Base-by-base conservation (phyloP, 768 basidiomycete genomes). In the Leccinum arenicola region DNA sequence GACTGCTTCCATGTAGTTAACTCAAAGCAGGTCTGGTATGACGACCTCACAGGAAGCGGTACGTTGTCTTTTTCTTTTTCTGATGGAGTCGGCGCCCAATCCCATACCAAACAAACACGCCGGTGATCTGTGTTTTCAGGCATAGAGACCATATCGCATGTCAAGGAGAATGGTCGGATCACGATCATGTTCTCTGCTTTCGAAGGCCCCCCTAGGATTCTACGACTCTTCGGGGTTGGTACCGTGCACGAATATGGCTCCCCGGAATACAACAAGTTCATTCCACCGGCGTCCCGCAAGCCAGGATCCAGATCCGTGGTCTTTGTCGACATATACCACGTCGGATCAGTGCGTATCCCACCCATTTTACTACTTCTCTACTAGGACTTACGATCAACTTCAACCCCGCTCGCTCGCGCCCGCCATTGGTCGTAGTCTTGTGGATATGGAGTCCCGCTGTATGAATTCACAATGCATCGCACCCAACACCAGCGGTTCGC, bases 41-140 rank as follows among this genome's bases (percentile, higher is more conserved):
- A 90, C 63, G 88, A 90, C 68, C 74, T 88, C 35, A 80, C 81
- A 7, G 88, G 88, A 10, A 84, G 85, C 60, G 87, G 87, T 85
- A 62, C 45, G 74, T 72, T 17, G 21, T 49, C 27, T 15, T 55
- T 4, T n/a, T 3, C 21, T 9, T 9, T 23, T 7, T 11, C 40
- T 12, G 7, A 6, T 23, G 17, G 17, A 14, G 11, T 12, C 7
- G 11, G n/a, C 11, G n/a, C 11, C 17, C 25, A 25, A 25, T 25
- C 25, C 25, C 45, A 2, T 48, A 10, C 9, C 7, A 29, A 19
- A 12, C 19, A 29, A 19, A 12, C 19, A 19, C 17, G 47, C 29
- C 10, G 31, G 14, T 2, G 29, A 10, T 29, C n/a, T 31, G 43
- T 14, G 5, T 6, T 19, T 27, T 10, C 52, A 85, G 84, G 85